Percentiles rank a stretch among this genome's conserved stretches.
Conservation (phyloP, 768 basidiomycete genomes). For the Russula earlei region DNA sequence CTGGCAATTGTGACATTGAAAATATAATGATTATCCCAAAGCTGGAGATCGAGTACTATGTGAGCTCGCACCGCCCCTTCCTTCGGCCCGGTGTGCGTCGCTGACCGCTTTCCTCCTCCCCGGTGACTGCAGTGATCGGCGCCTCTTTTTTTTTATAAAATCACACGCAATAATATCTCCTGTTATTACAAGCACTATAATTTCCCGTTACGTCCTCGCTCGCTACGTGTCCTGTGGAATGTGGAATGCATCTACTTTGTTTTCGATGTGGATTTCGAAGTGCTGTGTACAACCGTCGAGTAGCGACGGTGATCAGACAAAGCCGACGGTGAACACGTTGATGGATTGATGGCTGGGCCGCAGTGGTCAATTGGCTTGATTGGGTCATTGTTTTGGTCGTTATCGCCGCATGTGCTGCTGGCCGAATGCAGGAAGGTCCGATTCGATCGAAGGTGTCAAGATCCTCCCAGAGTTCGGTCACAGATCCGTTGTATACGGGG, state of each 20-base stretch:
- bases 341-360: neutral
- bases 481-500: constrained; percentile 6
- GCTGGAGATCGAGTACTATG: constrained; percentile 96
- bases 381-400: neutral
- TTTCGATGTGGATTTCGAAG: no score
- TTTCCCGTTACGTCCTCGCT: neutral
- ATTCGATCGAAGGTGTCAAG: neutral
- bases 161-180: neutral
- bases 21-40: constrained; percentile 27
- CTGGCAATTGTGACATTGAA: neutral
- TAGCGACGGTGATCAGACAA: neutral
- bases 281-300: no score
- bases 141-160: neutral
- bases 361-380: neutral
- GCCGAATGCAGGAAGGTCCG: neutral
- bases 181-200: neutral
- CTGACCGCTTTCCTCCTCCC: constrained; percentile 14
- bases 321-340: neutral
- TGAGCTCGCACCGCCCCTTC: constrained; percentile 32
- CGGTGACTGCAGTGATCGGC: constrained; percentile 8
- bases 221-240: neutral
- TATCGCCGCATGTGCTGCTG: neutral
- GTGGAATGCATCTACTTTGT: no score
- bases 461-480: neutral
- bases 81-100: neutral